Evolutionary conservation across 345 rosid genomes (phyloP).

Genomic region (Lepidium didymum): DNA sequence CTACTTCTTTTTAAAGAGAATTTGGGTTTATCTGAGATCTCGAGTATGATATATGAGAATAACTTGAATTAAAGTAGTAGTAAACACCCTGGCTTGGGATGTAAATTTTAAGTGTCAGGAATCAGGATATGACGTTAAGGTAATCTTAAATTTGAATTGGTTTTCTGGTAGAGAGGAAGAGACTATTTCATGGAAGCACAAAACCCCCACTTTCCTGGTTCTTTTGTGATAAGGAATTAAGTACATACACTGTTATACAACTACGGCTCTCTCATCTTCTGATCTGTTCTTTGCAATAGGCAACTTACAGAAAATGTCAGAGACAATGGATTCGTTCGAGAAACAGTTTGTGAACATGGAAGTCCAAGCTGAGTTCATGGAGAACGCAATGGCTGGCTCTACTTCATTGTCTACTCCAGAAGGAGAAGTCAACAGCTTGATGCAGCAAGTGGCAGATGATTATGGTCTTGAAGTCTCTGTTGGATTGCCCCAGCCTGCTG

Average conservation of each 20-base stretch:
- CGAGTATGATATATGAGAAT: not conserved
- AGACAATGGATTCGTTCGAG: conserved; percentile 98
- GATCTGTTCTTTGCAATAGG: conserved; percentile 35
- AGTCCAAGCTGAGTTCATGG: conserved; percentile 98
- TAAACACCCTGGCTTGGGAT: no score
- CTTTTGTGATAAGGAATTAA: not conserved
- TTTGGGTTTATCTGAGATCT: not conserved
- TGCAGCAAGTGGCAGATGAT: conserved; percentile 99
- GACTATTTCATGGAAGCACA: not conserved
- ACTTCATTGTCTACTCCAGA: conserved; percentile 95
- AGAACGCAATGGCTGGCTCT: conserved; percentile 98
- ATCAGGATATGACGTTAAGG: not conserved
- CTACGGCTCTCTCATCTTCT: not conserved
- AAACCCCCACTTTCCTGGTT: not conserved
- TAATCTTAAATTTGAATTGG: not conserved
- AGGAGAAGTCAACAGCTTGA: conserved; percentile 95
- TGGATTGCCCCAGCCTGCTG: conserved; percentile 94
- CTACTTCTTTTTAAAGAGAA: not conserved
- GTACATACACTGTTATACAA: not conserved
- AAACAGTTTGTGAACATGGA: conserved; percentile 99
- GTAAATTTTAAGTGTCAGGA: not conserved
- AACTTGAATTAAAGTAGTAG: not conserved
- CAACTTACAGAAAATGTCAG: conserved; percentile 97
- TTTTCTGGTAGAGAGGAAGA: not conserved
- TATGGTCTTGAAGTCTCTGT: conserved; percentile 96